Evolutionary conservation across 73 alveolate species (phyloP).

Genomic region (Paramecium sexaurelia): DNA sequence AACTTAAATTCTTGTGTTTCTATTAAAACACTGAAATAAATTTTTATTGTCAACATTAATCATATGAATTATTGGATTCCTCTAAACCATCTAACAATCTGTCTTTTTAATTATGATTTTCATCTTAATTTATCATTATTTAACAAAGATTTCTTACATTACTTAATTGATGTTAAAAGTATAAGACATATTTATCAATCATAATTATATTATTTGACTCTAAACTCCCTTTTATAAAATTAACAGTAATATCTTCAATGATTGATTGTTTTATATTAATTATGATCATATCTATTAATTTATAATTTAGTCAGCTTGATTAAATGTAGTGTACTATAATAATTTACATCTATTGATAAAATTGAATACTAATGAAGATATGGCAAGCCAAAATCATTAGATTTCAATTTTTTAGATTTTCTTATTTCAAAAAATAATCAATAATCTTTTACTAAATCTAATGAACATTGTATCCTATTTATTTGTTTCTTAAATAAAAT

Average conservation of each 20-base stretch:
- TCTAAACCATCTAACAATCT: not conserved
- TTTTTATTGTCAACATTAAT: not conserved
- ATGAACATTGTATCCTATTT: not conserved
- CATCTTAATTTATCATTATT: not conserved
- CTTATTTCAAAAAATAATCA: not conserved
- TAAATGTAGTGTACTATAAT: not conserved
- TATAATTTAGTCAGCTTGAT: not conserved
- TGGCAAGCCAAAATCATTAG: not conserved
- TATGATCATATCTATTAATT: not conserved
- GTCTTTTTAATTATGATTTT: constrained; percentile 11
- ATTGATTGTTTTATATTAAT: not conserved
- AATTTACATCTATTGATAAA: not conserved
- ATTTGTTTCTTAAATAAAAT: not conserved
- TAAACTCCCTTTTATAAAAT: constrained; percentile 24
- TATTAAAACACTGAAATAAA: not conserved
- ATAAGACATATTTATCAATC: not conserved
- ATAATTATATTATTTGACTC: not conserved
- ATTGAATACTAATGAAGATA: not conserved
- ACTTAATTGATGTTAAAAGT: constrained; percentile 13
- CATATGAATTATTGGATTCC: not conserved
- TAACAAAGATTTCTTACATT: not conserved
- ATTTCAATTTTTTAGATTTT: not conserved
- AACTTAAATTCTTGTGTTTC: not conserved
- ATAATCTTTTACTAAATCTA: not conserved
- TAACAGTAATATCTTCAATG: not conserved